These are phyloP conservation scores for Rhizophora mangle DNA, from an alignment of 345 rosid species.

Conservation along the genomic window DNA sequence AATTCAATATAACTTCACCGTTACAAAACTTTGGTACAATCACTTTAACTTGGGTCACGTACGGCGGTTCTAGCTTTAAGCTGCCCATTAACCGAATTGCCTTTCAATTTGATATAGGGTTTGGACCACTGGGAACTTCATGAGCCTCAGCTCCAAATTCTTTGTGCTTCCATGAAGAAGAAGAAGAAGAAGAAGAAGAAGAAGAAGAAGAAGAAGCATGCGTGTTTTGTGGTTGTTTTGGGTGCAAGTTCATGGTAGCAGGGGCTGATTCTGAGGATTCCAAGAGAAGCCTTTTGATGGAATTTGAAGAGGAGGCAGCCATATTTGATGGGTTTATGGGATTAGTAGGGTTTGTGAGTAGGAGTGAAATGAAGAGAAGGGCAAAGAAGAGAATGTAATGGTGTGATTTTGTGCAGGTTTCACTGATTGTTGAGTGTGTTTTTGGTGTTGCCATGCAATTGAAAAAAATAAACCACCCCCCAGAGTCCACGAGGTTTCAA, in stretches of 20 bases:
- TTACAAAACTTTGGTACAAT: background rate
- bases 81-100: background rate
- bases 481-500: constrained; percentile 85
- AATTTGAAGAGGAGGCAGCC: constrained; percentile 11
- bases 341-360: constrained; percentile 29
- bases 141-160: constrained; percentile 57
- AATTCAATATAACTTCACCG: constrained; percentile 13
- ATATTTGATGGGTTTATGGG: constrained; percentile 12
- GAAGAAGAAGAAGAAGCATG: constrained; percentile 21
- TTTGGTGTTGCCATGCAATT: constrained; percentile 77
- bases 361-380: constrained; percentile 37
- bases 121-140: constrained; percentile 89
- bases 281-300: constrained; percentile 48
- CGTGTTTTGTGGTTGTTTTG: constrained; percentile 23
- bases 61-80: background rate
- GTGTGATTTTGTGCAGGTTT: constrained; percentile 35
- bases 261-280: constrained; percentile 35
- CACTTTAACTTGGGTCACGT: background rate
- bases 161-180: constrained; percentile 19
- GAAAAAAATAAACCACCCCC: constrained; percentile 65
- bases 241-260: constrained; percentile 39
- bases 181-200: constrained; percentile 20
- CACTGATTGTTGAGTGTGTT: constrained; percentile 20
- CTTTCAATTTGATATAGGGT: constrained; percentile 80
- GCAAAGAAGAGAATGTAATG: constrained; percentile 34